Evolutionary conservation across 441 rosid genomes (phyloP), one percentile per base, ranked within the genome.

Genomic region (Erysimum cheiri): DNA sequence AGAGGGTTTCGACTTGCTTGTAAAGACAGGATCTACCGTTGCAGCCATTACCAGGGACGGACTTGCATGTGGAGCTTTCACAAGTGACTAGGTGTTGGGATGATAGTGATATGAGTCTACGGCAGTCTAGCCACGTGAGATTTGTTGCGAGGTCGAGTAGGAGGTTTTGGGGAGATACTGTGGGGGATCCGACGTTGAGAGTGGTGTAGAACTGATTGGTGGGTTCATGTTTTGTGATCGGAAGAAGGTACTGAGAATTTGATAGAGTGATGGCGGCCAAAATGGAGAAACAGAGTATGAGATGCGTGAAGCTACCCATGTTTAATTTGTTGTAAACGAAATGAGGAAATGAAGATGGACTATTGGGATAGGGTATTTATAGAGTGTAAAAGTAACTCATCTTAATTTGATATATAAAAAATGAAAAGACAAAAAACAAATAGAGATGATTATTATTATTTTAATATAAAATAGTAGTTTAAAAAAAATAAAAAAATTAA

Each of bases 231-330:
- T 71, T 71, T 17, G 49, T 44, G 57, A 71, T 71, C 6, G 76
- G 76, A 55, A 71, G 75, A 63, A 71, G 14, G 57, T 54, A 54
- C 46, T 71, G 75, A 2, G 75, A 19, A 3, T 55, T 29, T 53
- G 55, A n/a, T 0, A 60, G 44, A 40, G 67, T 60, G 43, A 40
- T 12, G 12, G 57, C 2, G 4, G 64, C 29, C 3, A 71, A 33
- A 5, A 63, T 46, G 14, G 24, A 54, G 33, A 71, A 11, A 11
- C 54, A 11, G 32, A 55, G 0, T 2, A 55, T 15, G 24, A 53
- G 8, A 5, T 1, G 15, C 7, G 44, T 37, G 17, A 62, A 7
- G 10, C 46, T 26, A 61, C 46, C 1, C 75, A 71, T 71, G 7
- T 41, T 43, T 69, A 29, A 15, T 1, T 6, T 32, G 6, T 28